Conservation (phyloP, 208 protist species). For the Leishmania gerbilli region DNA sequence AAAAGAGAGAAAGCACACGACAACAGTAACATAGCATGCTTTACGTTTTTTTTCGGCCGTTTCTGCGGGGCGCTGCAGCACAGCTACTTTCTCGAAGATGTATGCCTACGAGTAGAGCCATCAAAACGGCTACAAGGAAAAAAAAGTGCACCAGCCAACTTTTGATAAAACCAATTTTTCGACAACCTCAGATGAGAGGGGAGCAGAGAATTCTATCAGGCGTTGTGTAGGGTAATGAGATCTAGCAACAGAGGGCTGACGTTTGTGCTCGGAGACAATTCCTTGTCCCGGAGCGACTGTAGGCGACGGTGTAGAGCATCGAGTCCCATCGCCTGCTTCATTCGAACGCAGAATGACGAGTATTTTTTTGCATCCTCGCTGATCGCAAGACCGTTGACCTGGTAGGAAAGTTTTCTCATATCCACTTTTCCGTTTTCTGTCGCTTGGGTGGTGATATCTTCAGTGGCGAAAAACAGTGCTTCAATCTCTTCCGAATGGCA, state of each 20-base stretch:
- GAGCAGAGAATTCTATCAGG: background rate
- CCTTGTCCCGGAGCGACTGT: constrained; percentile 10
- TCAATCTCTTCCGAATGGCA: constrained; percentile 22
- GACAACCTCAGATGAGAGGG: background rate
- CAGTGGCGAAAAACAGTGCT: constrained; percentile 23
- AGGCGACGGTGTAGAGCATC: constrained; percentile 8
- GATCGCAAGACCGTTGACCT: background rate
- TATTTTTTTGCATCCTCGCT: background rate
- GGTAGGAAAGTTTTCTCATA: constrained; percentile 19
- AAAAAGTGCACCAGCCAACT: background rate
- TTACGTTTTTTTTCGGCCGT: no score
- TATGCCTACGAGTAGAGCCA: no score
- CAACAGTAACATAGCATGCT: no score
- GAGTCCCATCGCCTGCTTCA: background rate
- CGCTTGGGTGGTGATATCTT: background rate
- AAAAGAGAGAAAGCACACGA: no score
- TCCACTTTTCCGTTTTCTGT: constrained; percentile 11
- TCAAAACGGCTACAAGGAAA: background rate
- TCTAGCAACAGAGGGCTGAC: constrained; percentile 9
- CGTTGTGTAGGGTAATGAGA: constrained; percentile 1
- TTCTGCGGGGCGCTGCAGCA: background rate
- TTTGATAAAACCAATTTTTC: background rate
- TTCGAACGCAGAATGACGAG: constrained; percentile 24
- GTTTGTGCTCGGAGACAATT: background rate
- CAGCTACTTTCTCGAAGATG: background rate